Evolutionary conservation across 805 yeast genomes (phyloP).

Genomic region (Hemisphaericaspora nanyangensis): DNA sequence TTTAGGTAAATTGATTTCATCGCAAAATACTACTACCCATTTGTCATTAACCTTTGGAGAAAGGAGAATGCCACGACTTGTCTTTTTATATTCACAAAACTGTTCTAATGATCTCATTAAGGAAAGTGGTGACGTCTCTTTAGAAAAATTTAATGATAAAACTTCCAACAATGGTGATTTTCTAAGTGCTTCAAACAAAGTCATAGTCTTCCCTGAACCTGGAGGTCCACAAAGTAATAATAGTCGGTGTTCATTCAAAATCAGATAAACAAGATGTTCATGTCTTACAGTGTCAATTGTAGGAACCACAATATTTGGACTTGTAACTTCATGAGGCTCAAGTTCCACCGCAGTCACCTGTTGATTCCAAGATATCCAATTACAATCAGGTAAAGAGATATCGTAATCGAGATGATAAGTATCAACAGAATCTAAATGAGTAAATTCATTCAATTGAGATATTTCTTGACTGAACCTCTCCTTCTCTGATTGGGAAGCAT

Average conservation of each 20-base stretch:
- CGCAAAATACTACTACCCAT: slow-evolving; percentile 83
- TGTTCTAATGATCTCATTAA: slow-evolving; percentile 68
- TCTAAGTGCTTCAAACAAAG: slow-evolving; percentile 64
- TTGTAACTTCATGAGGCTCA: slow-evolving; percentile 55
- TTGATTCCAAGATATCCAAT: slow-evolving; percentile 42
- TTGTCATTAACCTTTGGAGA: slow-evolving; percentile 60
- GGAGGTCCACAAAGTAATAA: slow-evolving; percentile 91
- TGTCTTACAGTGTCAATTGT: slow-evolving; percentile 75
- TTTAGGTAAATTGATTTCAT: slow-evolving; percentile 82
- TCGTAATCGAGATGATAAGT: slow-evolving; percentile 38
- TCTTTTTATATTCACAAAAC: slow-evolving; percentile 56
- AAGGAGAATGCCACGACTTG: slow-evolving; percentile 49
- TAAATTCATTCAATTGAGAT: slow-evolving; percentile 13
- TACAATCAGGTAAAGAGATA: slow-evolving; percentile 41
- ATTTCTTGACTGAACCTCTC: slow-evolving; percentile 31
- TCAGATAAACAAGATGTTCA: slow-evolving; percentile 54
- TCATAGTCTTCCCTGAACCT: slow-evolving; percentile 96
- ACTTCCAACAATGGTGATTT: slow-evolving; percentile 55
- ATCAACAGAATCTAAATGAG: slow-evolving; percentile 2
- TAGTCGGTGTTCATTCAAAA: slow-evolving; percentile 55
- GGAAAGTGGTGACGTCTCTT: slow-evolving; percentile 63
- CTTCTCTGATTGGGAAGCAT: slow-evolving; percentile 38
- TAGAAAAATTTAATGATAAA: slow-evolving; percentile 75
- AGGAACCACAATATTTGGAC: slow-evolving; percentile 66
- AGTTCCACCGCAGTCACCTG: slow-evolving; percentile 42